A percentile compares a stretch with the other conserved stretches of the same genome.
These are phyloP conservation scores for Populus simonii DNA, from an alignment of 345 rosid species.

Conservation along the genomic window DNA sequence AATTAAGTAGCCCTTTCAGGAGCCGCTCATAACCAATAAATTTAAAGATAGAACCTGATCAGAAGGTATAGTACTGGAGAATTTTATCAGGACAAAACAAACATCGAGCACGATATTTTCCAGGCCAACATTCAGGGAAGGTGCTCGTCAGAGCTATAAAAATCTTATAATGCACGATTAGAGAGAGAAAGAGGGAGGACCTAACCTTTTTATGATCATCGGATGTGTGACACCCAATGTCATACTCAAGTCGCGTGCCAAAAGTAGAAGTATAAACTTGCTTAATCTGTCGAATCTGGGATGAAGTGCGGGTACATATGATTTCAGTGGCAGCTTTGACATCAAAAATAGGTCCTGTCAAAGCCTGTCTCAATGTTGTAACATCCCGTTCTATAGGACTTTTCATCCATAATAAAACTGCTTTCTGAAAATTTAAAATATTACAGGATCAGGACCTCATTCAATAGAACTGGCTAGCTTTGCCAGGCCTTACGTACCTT, in stretches of 20 bases:
- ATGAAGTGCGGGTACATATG: slow-evolving; percentile 48
- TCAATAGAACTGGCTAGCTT: neutral
- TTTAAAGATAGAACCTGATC: neutral
- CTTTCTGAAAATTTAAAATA: slow-evolving; percentile 36
- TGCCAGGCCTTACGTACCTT: slow-evolving; percentile 27
- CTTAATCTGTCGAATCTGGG: slow-evolving; percentile 55
- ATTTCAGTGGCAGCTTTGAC: slow-evolving; percentile 47
- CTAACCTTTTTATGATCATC: slow-evolving; percentile 53
- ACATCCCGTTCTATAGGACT: slow-evolving; percentile 50
- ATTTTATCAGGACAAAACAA: neutral
- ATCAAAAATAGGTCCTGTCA: slow-evolving; percentile 47
- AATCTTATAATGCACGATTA: neutral
- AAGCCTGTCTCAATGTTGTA: slow-evolving; percentile 35
- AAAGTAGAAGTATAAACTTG: slow-evolving; percentile 38
- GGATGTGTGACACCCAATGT: slow-evolving; percentile 44
- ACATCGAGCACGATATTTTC: neutral
- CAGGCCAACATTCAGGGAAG: neutral
- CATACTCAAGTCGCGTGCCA: slow-evolving; percentile 38
- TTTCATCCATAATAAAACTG: slow-evolving; percentile 55
- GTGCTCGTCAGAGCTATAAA: neutral
- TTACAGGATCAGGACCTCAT: neutral
- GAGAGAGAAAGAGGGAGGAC: neutral
- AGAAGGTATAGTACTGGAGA: neutral
- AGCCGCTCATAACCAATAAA: too few relatives aligned
- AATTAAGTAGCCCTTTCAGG: too few relatives aligned